Evolutionary conservation across 177 flowering plant genomes (phyloP), one percentile per base, ranked within the genome.

Genomic region (Tripterygium wilfordii): DNA sequence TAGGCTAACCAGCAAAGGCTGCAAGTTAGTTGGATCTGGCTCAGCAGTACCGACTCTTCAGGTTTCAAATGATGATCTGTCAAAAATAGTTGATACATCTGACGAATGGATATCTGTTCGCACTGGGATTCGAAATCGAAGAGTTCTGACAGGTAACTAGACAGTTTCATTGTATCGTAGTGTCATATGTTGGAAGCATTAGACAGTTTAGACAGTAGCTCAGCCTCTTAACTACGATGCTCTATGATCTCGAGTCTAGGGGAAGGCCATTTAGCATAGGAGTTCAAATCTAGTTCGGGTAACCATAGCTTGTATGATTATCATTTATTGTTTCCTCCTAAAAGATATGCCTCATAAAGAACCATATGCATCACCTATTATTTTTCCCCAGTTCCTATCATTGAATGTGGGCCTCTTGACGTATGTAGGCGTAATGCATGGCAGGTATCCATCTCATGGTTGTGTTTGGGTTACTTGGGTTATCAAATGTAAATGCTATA

Each of bases 71-170:
- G 88, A 85, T 58, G 95, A 91, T 66, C 95, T 85, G 53, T 59
- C 95, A 27, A 72, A 80, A 65, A 50, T 82, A 53, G 85, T 91
- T 53, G 95, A 83, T 5, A 91, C 98, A 58, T 45, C 58, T 48
- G 98, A 91, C 66, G 96, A 92, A 48, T 92, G 98, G 98, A 89
- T 92, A 54, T 69, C 94, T 54, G 68, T 59, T 36, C 97, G 98
- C 17, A 92, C 97, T 42, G 97, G 98, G n/a, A 92, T 92, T 45
- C 91, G 78, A 33, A 84, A 80, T 35, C 66, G 98, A 43, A 70
- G 95, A 50, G 75, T 92, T 64, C 62, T 92, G 51, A 65, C 96
- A 64, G 89, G 98, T 92, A 9, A 27, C 60, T 55, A 57, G 21
- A 22, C 53, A 28, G 32, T 55, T 30, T 3, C 37, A 8, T 5